Evolutionary conservation across 176 grass and related monocot species (phyloP).

Genomic region (Musa schizocarpa): DNA sequence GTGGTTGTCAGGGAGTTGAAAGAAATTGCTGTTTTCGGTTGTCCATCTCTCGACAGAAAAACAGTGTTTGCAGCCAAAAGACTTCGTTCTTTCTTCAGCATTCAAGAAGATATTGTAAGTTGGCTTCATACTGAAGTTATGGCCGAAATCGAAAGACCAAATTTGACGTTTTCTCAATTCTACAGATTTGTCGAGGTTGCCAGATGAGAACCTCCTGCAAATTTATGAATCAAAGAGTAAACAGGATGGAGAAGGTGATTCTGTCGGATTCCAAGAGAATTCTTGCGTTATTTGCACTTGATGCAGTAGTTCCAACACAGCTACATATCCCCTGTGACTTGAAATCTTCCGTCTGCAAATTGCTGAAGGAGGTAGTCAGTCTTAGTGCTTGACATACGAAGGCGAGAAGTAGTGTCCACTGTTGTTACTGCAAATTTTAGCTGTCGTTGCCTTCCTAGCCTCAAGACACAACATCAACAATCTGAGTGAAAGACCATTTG

Average conservation of each 20-base stretch:
- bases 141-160: background rate
- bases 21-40: constrained; percentile 55
- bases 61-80: constrained; percentile 72
- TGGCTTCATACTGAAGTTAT: background rate
- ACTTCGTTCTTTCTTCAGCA: constrained; percentile 55
- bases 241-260: constrained; percentile 55
- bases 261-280: constrained; percentile 53
- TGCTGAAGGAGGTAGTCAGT: constrained; percentile 66
- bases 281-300: constrained; percentile 46
- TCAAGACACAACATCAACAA: too few relatives aligned
- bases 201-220: constrained; percentile 55
- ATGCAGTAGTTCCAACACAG: constrained; percentile 27
- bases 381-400: constrained; percentile 27
- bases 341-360: constrained; percentile 45
- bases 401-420: too few relatives aligned
- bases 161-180: constrained; percentile 14
- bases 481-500: too few relatives aligned
- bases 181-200: constrained; percentile 47
- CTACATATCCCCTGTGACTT: constrained; percentile 33
- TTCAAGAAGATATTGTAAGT: constrained; percentile 71
- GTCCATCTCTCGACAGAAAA: constrained; percentile 48
- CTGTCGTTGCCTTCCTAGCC: too few relatives aligned
- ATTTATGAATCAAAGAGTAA: constrained; percentile 49
- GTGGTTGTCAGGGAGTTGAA: constrained; percentile 75
- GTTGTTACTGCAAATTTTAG: too few relatives aligned